Evolutionary conservation across 2,329 filamentous ascomycete species (phyloP).

Genomic region (Aspergillus vadensis): DNA sequence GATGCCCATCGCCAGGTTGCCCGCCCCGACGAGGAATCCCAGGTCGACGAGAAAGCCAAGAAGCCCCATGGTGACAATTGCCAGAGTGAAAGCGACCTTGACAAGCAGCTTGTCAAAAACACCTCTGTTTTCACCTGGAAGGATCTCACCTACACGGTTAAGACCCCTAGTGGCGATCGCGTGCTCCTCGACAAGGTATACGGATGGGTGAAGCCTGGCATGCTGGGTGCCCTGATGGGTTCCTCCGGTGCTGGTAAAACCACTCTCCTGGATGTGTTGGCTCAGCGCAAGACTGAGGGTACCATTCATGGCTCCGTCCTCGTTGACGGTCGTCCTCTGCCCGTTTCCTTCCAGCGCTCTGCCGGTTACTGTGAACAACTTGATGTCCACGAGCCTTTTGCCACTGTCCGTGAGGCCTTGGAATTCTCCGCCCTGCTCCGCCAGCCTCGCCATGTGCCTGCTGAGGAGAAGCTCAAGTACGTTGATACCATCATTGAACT

Average conservation of each 20-base stretch:
- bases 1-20: slow-evolving; percentile 38
- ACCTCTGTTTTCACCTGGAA: slow-evolving; percentile 75
- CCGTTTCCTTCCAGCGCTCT: slow-evolving; percentile 64
- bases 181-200: slow-evolving; percentile 67
- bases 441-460: slow-evolving; percentile 55
- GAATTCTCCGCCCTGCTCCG: slow-evolving; percentile 67
- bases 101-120: slow-evolving; percentile 58
- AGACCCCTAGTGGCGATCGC: slow-evolving; percentile 56
- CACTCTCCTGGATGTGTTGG: slow-evolving; percentile 73
- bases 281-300: slow-evolving; percentile 68
- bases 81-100: slow-evolving; percentile 27
- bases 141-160: slow-evolving; percentile 69
- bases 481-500: slow-evolving; percentile 66
- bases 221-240: slow-evolving; percentile 76
- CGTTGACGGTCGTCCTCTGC: slow-evolving; percentile 64
- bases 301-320: slow-evolving; percentile 65
- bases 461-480: slow-evolving; percentile 63
- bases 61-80: slow-evolving; percentile 21
- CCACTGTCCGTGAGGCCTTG: slow-evolving; percentile 66
- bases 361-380: slow-evolving; percentile 71
- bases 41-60: slow-evolving; percentile 29
- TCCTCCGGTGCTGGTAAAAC: slow-evolving; percentile 75
- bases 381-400: slow-evolving; percentile 67
- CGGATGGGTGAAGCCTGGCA: slow-evolving; percentile 76
- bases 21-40: slow-evolving; percentile 55